phyloP scores from a whole-genome alignment of 257 asterid species.

The Handroanthus guayacan region DNA sequence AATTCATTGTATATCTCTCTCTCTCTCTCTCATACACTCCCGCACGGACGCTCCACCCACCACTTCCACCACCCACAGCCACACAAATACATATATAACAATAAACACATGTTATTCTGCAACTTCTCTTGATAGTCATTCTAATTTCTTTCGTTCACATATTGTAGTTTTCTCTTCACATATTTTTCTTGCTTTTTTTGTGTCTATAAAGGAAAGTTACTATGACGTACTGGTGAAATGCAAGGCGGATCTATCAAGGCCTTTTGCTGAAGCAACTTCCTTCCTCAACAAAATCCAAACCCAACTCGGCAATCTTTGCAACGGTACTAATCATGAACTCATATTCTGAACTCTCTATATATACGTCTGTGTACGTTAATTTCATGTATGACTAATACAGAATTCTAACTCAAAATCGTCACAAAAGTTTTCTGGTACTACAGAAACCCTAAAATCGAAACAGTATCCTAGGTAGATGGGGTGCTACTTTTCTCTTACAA shows the following conservation, averaged over 20 bases:
- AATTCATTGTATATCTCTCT: conserved; percentile 66
- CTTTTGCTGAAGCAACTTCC: conserved; percentile 85
- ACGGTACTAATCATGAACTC: conserved; percentile 46
- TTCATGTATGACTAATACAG: not conserved
- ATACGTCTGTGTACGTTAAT: conserved; percentile 9
- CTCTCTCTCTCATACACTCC: not conserved
- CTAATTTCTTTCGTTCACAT: not conserved
- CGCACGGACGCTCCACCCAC: not conserved
- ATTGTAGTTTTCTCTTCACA: not conserved
- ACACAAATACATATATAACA: too few species aligned
- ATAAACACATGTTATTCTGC: not conserved
- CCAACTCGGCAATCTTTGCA: conserved; percentile 70
- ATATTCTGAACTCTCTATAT: not conserved
- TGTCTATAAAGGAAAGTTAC: conserved; percentile 63
- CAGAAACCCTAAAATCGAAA: conserved; percentile 47
- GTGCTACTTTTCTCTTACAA: conserved; percentile 1
- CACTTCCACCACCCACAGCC: too few species aligned
- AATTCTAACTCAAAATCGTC: not conserved
- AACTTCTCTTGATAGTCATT: not conserved
- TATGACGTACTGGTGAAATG: conserved; percentile 68
- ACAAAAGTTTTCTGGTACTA: not conserved
- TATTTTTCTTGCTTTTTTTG: not conserved
- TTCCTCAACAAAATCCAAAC: conserved; percentile 74
- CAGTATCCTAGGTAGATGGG: not conserved
- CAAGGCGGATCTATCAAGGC: conserved; percentile 77